Evolutionary conservation across 2,329 filamentous ascomycete genomes (phyloP).

Genomic region (Aspergillus fumigatus): DNA sequence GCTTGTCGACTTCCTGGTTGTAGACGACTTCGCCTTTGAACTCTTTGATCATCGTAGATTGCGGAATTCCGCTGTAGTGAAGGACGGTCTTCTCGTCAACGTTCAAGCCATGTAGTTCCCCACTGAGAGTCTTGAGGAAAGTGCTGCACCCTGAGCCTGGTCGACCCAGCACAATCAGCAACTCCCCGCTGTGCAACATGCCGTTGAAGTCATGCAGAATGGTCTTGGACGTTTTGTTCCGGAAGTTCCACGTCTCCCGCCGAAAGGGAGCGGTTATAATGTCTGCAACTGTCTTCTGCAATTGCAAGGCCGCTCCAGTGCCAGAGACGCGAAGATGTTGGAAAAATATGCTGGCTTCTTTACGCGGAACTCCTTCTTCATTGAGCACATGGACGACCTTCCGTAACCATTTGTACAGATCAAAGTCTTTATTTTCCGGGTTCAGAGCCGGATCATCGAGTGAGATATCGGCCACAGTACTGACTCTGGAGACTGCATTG

Average conservation of each 20-base stretch:
- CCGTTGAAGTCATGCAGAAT: slow-evolving; percentile 60
- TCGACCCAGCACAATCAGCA: slow-evolving; percentile 48
- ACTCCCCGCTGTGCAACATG: slow-evolving; percentile 49
- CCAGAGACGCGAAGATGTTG: slow-evolving; percentile 22
- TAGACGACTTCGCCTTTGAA: slow-evolving; percentile 36
- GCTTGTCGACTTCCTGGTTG: slow-evolving; percentile 61
- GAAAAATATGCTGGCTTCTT: slow-evolving; percentile 19
- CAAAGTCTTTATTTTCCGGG: slow-evolving; percentile 5
- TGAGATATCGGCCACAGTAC: not conserved
- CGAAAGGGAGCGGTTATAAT: slow-evolving; percentile 17
- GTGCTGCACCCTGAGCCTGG: slow-evolving; percentile 61
- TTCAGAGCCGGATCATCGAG: slow-evolving; percentile 2
- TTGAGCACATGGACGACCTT: not conserved
- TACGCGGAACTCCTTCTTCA: slow-evolving; percentile 1
- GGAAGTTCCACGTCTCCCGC: slow-evolving; percentile 9
- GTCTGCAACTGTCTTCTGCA: slow-evolving; percentile 19
- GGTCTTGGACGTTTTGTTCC: slow-evolving; percentile 25
- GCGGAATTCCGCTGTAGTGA: slow-evolving; percentile 66
- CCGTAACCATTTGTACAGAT: slow-evolving; percentile 5
- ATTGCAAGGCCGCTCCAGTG: slow-evolving; percentile 23
- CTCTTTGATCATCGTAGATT: slow-evolving; percentile 28
- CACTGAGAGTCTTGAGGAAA: slow-evolving; percentile 74
- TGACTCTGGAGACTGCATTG: not conserved
- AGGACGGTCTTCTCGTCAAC: slow-evolving; percentile 65
- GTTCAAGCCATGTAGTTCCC: slow-evolving; percentile 73